phyloP scores from a whole-genome alignment of 2,329 filamentous ascomycete genomes.

The Pseudopyrenochaeta lycopersici region DNA sequence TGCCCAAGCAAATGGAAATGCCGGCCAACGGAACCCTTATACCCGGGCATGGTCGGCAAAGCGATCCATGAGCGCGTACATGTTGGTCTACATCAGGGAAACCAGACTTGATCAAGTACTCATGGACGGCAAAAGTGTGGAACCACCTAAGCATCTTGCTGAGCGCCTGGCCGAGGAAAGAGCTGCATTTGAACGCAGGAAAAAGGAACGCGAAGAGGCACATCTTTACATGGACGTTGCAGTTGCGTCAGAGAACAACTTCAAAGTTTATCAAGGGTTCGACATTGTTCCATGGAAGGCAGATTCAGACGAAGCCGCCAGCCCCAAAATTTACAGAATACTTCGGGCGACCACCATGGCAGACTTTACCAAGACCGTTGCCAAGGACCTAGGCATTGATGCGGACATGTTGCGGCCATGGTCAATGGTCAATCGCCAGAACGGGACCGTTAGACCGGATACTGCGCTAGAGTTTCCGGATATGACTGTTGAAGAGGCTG shows the following conservation, averaged over 20 bases:
- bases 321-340: slow-evolving; percentile 76
- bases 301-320: slow-evolving; percentile 67
- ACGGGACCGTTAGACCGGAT: slow-evolving; percentile 93
- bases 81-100: slow-evolving; percentile 97
- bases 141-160: slow-evolving; percentile 84
- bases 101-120: slow-evolving; percentile 84
- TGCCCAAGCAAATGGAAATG: slow-evolving; percentile 64
- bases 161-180: slow-evolving; percentile 83
- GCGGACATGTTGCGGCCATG: slow-evolving; percentile 80
- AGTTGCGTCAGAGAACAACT: slow-evolving; percentile 83
- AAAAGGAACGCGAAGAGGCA: slow-evolving; percentile 91
- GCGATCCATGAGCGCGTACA: slow-evolving; percentile 88
- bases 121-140: slow-evolving; percentile 75
- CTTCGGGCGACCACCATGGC: slow-evolving; percentile 78
- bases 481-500: slow-evolving; percentile 73
- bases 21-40: slow-evolving; percentile 69
- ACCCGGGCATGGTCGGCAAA: slow-evolving; percentile 71
- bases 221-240: slow-evolving; percentile 90
- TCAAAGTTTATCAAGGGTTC: slow-evolving; percentile 81
- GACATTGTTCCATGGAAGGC: slow-evolving; percentile 73
- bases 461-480: slow-evolving; percentile 80
- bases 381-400: slow-evolving; percentile 73
- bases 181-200: slow-evolving; percentile 75
- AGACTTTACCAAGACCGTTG: slow-evolving; percentile 77
- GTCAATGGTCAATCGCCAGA: slow-evolving; percentile 98